Evolutionary conservation across 345 rosid species (phyloP).

Genomic region (Ricinus communis): DNA sequence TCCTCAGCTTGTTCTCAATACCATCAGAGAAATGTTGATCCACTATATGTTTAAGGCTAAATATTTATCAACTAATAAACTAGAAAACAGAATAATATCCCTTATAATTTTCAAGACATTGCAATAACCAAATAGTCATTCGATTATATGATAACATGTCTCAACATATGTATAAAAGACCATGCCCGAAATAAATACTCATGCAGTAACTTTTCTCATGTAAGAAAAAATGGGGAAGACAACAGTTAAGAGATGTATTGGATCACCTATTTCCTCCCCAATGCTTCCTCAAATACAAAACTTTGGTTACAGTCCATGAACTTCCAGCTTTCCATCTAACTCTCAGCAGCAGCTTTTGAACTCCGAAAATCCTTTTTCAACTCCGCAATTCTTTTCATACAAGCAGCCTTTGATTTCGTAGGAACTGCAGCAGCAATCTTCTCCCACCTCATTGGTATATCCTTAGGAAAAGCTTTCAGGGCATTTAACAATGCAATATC

Average conservation of each 20-base stretch:
- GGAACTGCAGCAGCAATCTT: slow-evolving; percentile 86
- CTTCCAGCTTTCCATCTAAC: slow-evolving; percentile 15
- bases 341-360: slow-evolving; percentile 61
- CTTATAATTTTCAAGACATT: neutral
- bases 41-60: neutral
- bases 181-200: neutral
- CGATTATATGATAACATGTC: neutral
- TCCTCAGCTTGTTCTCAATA: too few species aligned
- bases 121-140: neutral
- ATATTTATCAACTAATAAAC: neutral
- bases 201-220: neutral
- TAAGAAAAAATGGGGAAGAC: neutral
- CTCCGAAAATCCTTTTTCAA: slow-evolving; percentile 75
- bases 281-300: slow-evolving; percentile 1
- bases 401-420: slow-evolving; percentile 73
- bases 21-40: too few species aligned
- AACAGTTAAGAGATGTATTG: neutral
- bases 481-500: slow-evolving; percentile 92
- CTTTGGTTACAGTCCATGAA: neutral
- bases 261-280: slow-evolving; percentile 7
- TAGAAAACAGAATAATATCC: neutral
- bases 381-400: slow-evolving; percentile 81
- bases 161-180: neutral
- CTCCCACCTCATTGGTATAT: slow-evolving; percentile 89
- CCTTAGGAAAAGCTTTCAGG: slow-evolving; percentile 76